These are phyloP conservation scores for Strobilomyces dryophilus DNA, from an alignment of 768 basidiomycete species.

Conservation along the genomic window DNA sequence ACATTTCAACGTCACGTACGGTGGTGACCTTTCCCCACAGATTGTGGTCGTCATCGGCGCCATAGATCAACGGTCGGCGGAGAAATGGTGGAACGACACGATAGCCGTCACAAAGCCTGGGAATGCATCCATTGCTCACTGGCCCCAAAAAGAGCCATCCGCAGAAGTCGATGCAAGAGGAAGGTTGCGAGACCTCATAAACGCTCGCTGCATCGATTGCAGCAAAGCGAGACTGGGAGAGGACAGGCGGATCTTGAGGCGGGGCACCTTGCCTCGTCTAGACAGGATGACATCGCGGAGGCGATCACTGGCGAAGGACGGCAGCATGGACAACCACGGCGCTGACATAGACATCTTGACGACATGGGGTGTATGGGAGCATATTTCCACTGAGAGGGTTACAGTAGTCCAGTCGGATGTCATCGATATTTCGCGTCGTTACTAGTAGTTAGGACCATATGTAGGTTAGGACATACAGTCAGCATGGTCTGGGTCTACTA, in stretches of 20 bases:
- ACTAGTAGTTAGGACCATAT: background rate
- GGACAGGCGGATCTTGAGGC: slow-evolving; percentile 12
- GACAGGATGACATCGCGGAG: slow-evolving; percentile 6
- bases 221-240: slow-evolving; percentile 10
- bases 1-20: slow-evolving; percentile 22
- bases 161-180: background rate
- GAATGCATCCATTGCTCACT: slow-evolving; percentile 13
- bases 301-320: background rate
- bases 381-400: background rate
- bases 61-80: slow-evolving; percentile 6
- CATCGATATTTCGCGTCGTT: background rate
- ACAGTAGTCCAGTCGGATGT: background rate
- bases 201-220: slow-evolving; percentile 24
- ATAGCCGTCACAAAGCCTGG: background rate
- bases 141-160: slow-evolving; percentile 6
- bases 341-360: slow-evolving; percentile 17
- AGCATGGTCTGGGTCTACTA: too few relatives aligned
- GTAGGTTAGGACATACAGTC: too few relatives aligned
- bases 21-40: slow-evolving; percentile 25
- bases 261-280: background rate
- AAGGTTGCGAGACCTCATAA: background rate
- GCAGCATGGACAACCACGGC: background rate
- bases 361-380: slow-evolving; percentile 20
- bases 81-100: slow-evolving; percentile 19
- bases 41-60: slow-evolving; percentile 25